phyloP scores from a whole-genome alignment of 1,284 basidiomycete genomes.

The Ceratobasidium sp. region DNA sequence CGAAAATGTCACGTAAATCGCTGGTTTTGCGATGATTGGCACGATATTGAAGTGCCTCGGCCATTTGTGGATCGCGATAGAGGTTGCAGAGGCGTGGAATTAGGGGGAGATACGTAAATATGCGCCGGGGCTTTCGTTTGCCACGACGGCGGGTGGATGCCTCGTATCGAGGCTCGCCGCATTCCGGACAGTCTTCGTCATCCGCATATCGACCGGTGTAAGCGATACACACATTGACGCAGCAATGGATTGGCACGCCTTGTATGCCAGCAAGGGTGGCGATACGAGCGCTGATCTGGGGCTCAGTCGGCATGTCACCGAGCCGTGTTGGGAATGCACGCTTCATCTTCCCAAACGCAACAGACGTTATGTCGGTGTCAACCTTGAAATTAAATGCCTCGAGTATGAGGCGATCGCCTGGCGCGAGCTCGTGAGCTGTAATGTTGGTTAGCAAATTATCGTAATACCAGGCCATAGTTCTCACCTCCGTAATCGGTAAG shows the following conservation, averaged over 20 bases:
- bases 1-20: conserved; percentile 50
- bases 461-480: too few relatives aligned
- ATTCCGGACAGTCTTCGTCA: conserved; percentile 41
- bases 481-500: too few relatives aligned
- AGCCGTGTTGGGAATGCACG: not conserved
- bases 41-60: not conserved
- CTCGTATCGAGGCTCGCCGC: conserved; percentile 38
- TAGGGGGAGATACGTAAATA: not conserved
- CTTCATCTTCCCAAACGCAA: not conserved
- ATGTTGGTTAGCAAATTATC: too few relatives aligned
- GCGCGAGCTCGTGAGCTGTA: too few relatives aligned
- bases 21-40: not conserved
- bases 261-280: not conserved
- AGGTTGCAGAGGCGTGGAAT: not conserved
- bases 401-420: not conserved
- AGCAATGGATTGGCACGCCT: conserved; percentile 40
- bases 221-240: conserved; percentile 45
- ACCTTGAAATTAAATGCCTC: conserved; percentile 45
- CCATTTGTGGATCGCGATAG: not conserved
- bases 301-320: not conserved
- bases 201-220: conserved; percentile 40
- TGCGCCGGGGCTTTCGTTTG: not conserved
- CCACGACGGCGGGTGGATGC: not conserved
- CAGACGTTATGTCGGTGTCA: conserved; percentile 5
- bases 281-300: conserved; percentile 25